Percentiles rank a stretch among this genome's conserved stretches.
phyloP scores from a whole-genome alignment of 1,284 basidiomycete genomes.

The Boletellus dicymbophilus region DNA sequence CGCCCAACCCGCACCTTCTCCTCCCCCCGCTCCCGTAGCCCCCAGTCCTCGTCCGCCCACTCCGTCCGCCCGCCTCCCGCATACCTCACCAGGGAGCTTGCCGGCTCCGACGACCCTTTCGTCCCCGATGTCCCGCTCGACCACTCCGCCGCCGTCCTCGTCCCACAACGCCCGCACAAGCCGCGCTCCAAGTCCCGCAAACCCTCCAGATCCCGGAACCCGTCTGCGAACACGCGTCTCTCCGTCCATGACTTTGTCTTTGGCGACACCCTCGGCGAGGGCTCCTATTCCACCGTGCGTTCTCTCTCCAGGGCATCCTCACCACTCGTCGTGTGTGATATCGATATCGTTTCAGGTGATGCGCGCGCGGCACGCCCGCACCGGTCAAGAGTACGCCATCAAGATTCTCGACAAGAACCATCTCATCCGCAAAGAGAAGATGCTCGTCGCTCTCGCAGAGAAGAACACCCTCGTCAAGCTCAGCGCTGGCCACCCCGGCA shows the following conservation, averaged over 20 bases:
- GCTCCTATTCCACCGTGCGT: constrained; percentile 77
- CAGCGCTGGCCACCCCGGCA: constrained; percentile 76
- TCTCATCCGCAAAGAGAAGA: constrained; percentile 67
- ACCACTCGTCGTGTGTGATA: no score
- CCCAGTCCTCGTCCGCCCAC: constrained; percentile 48
- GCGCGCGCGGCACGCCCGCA: constrained; percentile 53
- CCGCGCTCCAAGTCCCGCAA: constrained; percentile 36
- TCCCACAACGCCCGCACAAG: constrained; percentile 6
- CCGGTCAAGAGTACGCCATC: constrained; percentile 69
- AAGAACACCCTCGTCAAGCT: constrained; percentile 64
- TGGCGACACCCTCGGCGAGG: constrained; percentile 72
- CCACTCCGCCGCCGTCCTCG: constrained; percentile 1
- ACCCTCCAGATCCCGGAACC: constrained; percentile 46
- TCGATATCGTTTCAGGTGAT: no score
- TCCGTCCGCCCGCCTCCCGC: constrained; percentile 49
- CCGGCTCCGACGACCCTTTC: constrained; percentile 38
- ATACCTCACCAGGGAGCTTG: constrained; percentile 63
- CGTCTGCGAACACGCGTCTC: constrained; percentile 47
- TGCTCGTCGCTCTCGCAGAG: constrained; percentile 64
- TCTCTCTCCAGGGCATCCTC: no score
- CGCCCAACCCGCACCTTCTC: constrained; percentile 69
- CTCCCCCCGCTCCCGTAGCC: constrained; percentile 60
- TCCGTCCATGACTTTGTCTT: constrained; percentile 69
- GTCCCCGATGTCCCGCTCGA: constrained; percentile 14
- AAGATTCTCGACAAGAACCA: constrained; percentile 80